Evolutionary conservation across 495 filamentous ascomycete species (phyloP), one percentile per base, ranked within the genome.

Genomic region (Xylaria curta): DNA sequence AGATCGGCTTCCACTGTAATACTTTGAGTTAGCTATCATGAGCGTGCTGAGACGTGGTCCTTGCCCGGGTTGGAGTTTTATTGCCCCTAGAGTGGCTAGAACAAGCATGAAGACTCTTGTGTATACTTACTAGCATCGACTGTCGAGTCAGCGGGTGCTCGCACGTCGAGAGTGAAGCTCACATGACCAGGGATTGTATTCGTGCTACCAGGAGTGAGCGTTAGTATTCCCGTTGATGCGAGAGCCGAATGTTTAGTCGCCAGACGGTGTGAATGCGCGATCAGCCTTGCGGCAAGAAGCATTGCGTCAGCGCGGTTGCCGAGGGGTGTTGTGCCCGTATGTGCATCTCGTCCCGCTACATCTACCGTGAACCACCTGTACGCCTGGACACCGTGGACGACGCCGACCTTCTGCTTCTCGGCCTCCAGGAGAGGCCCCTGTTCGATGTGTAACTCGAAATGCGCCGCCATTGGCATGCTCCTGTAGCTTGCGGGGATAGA

Each of bases 371-470:
- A 89, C 92, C 92, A 94, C 61, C 86, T 86, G 76, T 91, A 93
- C 9, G 86, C 87, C 73, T 89, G 87, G 15, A 91, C 91, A 26
- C 90, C 92, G 19, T 86, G 85, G 21, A 94, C 92, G 3, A 93
- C 86, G 12, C 92, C 92, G 33, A 94, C 85, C 59, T 89, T 89
- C 72, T 89, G 84, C 28, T 83, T 81, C 19, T 86, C 83, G 1
- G 82, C 80, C 64, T 92, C 87, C 1, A 95, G 85, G 49, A 90
- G 85, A 26, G 91, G 91, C 0, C 91, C 92, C 79, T 95, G 92
- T 74, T 95, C 92, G 67, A 94, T 94, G 75, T 95, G 93, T 4
- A 94, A 82, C 76, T 96, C 93, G 79, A 95, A 95, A 77, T 94
- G 92, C 1, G 93, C 93, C 21, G 88, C 93, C 82, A 95, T 89